Evolutionary conservation across 768 basidiomycete species (phyloP).

Genomic region (Asterophora parasitica): DNA sequence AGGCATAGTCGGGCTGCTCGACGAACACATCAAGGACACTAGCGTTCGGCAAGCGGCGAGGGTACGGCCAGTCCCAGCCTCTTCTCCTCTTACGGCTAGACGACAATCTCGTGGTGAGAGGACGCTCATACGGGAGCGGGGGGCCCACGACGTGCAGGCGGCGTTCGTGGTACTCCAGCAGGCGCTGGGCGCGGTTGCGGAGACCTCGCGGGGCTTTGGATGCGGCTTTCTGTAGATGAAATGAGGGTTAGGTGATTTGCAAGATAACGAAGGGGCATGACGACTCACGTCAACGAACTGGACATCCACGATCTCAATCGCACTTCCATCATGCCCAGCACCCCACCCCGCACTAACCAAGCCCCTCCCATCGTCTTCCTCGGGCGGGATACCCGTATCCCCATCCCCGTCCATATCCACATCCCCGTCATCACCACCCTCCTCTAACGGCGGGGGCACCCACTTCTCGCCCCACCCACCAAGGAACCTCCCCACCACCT

Average conservation of each 20-base stretch:
- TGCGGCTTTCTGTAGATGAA: conserved; percentile 39
- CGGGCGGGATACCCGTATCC: conserved; percentile 14
- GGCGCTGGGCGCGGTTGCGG: conserved; percentile 61
- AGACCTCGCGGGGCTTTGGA: conserved; percentile 45
- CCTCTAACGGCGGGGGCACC: conserved; percentile 14
- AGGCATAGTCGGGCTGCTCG: conserved; percentile 27
- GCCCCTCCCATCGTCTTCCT: conserved; percentile 55
- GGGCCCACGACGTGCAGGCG: conserved; percentile 44
- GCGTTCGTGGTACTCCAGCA: conserved; percentile 63
- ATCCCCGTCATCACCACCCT: conserved; percentile 18
- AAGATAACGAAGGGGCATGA: conserved; percentile 7
- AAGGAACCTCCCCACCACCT: conserved; percentile 43
- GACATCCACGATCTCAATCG: conserved; percentile 63
- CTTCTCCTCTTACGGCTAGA: conserved; percentile 42
- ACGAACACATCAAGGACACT: conserved; percentile 35
- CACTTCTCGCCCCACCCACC: conserved; percentile 43
- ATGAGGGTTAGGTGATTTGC: background rate
- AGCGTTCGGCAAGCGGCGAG: conserved; percentile 33
- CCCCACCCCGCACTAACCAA: conserved; percentile 73
- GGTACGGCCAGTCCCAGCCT: conserved; percentile 29
- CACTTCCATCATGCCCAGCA: conserved; percentile 74
- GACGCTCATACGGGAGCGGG: conserved; percentile 16
- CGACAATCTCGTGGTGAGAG: conserved; percentile 28
- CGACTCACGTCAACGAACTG: conserved; percentile 57
- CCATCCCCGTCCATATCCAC: conserved; percentile 21